Evolutionary conservation across 768 basidiomycete species (phyloP), one percentile per base, ranked within the genome.

Genomic region (Agrocybe chaxingu): DNA sequence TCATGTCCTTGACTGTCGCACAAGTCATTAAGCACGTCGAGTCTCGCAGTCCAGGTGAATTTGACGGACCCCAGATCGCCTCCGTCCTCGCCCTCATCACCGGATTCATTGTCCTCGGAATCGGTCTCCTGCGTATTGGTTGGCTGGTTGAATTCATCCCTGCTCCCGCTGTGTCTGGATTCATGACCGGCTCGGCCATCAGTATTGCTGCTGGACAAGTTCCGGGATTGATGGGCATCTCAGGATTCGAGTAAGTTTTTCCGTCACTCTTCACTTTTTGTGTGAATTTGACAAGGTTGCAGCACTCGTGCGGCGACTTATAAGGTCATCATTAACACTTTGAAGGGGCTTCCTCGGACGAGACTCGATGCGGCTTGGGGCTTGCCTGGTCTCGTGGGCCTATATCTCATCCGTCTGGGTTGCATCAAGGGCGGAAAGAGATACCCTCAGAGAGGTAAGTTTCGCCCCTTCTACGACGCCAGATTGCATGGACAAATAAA

Each of bases 131-230:
- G 8, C 81, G 97, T 8, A 60, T 98, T 4, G 97, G 97, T 0
- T 96, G 93, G 92, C 71, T 98, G 31, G 87, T 98, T 45, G 95
- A 98, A 63, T 93, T 98, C 66, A 98, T 95, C 54, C 89, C 91
- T 13, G 77, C 81, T 6, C 88, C 89, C 2, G 90, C 89, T 2
- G 85, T 92, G 52, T 87, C 85, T 58, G 88, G 87, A 13, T 91
- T 96, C 72, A 97, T 99, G 94, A 98, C 96, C 0, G 96, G 96
- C 13, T 94, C 90, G n/a, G 96, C 96, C 33, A 83, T 98, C 70
- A 94, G 76, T 65, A 98, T 98, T 59, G 86, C 84, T 11, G 77
- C 84, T 12, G 84, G 92, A 32, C 96, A 99, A 70, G 77, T 97
- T 3, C 93, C 96, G 1, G 88, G 86, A 0, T 67, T 99, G 40